phyloP scores from a whole-genome alignment of 2,329 filamentous ascomycete genomes.

The Sporothrix brunneoviolacea region DNA sequence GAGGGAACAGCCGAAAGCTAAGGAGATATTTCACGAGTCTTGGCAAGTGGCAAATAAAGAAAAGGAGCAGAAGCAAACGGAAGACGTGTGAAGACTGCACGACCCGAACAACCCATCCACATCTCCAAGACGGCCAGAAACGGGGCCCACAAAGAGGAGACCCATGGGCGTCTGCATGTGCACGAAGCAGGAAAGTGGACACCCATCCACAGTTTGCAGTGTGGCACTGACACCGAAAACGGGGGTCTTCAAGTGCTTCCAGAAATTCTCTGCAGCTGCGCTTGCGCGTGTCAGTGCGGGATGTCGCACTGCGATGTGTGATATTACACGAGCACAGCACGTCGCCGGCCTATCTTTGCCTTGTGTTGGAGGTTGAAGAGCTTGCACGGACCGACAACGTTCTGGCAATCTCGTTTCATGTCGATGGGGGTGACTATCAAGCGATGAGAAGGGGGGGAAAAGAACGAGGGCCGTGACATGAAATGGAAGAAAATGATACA shows the following conservation, averaged over 20 bases:
- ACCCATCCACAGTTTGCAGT: too few relatives aligned
- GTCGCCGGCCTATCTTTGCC: too few relatives aligned
- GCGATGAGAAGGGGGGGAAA: background rate
- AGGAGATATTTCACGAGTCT: background rate
- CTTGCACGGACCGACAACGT: background rate
- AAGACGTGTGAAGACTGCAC: background rate
- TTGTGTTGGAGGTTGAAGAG: background rate
- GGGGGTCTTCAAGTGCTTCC: too few relatives aligned
- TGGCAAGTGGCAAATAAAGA: background rate
- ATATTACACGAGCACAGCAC: too few relatives aligned
- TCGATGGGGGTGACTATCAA: background rate
- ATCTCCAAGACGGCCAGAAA: too few relatives aligned
- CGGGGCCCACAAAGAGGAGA: too few relatives aligned
- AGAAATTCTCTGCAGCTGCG: conserved; percentile 1
- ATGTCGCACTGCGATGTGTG: background rate
- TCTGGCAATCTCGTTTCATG: conserved; percentile 1
- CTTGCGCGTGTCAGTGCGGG: background rate
- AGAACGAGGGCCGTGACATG: too few relatives aligned
- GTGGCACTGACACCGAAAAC: too few relatives aligned
- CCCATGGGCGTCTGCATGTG: too few relatives aligned
- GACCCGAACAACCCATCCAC: too few relatives aligned
- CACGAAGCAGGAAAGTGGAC: too few relatives aligned
- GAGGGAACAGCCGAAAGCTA: conserved; percentile 1
- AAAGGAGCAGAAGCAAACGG: background rate
- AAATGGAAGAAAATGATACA: background rate